Base-by-base conservation (phyloP, 2,329 filamentous ascomycete genomes). In the Trichoderma sp. region DNA sequence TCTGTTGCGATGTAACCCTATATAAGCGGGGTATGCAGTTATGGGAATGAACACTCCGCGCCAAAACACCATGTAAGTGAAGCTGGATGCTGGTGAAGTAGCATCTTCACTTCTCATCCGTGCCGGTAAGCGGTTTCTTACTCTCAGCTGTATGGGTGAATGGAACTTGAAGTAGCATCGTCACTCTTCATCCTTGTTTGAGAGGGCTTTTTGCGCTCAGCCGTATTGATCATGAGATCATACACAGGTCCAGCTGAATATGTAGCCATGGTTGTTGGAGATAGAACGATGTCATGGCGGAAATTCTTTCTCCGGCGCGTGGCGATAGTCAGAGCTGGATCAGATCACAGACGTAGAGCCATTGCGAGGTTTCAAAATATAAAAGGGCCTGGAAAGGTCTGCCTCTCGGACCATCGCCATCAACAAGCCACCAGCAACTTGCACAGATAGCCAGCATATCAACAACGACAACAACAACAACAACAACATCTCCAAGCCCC, bases 381-480 rank as follows among this genome's bases (percentile, higher is more conserved):
- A 60, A 43, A 60, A 60, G 17, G 14, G 7, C 19, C 1, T 39
- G 4, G 12, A 15, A 21, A 19, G 19, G 45, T 28, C 39, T 28
- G 9, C 17, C 5, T 51, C 26, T 60, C 45, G 57, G 57, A 51
- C 15, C 45, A 43, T 60, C 45, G 45, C 44, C 34, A 34, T n/a
- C 57, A 50, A 21, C 45, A 50, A 17, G 39, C 15, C n/a, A 43
- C 15, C 10, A 14, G 34, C 21, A 43, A 9, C 45, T 17, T n/a
- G 3, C 26, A n/a, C 6, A 60, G 17, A 60, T 5, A 28, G 10
- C 14, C 15, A 41, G 14, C 9, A 43, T 41, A 28, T 39, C 6
- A 28, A 51, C 6, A 43, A 43, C 1, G 19, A 3, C 30, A 41
- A 19, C 12, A 21, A 28, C 3, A 39, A 19, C 41, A n/a, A 3